A percentile compares a stretch with the other conserved stretches of the same genome.
These are phyloP conservation scores for Tagetes patula DNA, from an alignment of 129 eudicot genomes.

Conservation along the genomic window DNA sequence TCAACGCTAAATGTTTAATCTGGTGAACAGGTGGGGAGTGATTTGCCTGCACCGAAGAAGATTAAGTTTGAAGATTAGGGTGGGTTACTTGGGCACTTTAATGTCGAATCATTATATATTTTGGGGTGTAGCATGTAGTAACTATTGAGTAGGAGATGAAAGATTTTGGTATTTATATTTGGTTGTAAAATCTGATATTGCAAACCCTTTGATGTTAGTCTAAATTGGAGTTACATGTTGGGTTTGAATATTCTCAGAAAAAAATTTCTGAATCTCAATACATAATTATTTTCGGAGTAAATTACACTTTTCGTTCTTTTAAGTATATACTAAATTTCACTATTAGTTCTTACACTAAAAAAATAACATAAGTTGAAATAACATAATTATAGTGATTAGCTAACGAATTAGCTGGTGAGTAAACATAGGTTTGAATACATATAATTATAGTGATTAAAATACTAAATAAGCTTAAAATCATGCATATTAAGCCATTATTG, in stretches of 20 bases:
- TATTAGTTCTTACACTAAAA: no score
- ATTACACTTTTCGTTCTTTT: no score
- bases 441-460: no score
- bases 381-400: no score
- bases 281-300: no score
- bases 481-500: no score
- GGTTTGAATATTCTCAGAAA: background rate
- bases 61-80: constrained; percentile 42
- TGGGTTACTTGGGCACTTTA: background rate
- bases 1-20: background rate
- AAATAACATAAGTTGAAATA: no score
- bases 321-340: no score
- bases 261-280: background rate
- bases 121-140: background rate
- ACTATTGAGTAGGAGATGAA: background rate
- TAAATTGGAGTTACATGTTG: background rate
- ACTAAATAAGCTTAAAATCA: no score
- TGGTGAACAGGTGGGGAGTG: constrained; percentile 55
- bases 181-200: constrained; percentile 12
- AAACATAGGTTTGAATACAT: no score
- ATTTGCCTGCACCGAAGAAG: constrained; percentile 60
- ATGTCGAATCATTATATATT: background rate
- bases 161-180: constrained; percentile 4
- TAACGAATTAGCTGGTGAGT: no score
- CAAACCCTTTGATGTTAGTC: background rate